A percentile compares a stretch with the other conserved stretches of the same genome.
These are phyloP conservation scores for Metroxylon sagu DNA, from an alignment of 176 grass and related monocot genomes.

Conservation along the genomic window DNA sequence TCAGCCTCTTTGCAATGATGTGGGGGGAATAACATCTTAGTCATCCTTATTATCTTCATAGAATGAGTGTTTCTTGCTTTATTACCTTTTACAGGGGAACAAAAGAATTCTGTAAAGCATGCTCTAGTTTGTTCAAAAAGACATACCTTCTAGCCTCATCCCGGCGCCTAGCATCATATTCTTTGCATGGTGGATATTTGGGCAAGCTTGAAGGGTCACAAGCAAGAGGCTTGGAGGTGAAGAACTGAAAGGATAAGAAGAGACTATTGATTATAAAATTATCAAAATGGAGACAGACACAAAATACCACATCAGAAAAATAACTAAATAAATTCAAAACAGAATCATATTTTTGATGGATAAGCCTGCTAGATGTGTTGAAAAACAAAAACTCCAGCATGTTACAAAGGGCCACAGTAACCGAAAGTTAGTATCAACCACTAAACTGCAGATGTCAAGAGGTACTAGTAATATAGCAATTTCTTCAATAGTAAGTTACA, in stretches of 20 bases:
- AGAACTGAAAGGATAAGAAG: constrained; percentile 30
- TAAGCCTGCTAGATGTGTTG: too few relatives aligned
- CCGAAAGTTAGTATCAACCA: too few relatives aligned
- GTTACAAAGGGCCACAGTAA: too few relatives aligned
- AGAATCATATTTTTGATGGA: not conserved
- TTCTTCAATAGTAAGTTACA: too few relatives aligned
- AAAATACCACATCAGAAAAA: not conserved
- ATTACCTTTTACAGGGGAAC: not conserved
- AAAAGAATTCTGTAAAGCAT: not conserved
- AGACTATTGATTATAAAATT: constrained; percentile 8
- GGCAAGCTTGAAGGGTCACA: constrained; percentile 87
- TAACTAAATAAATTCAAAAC: not conserved
- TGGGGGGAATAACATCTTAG: not conserved
- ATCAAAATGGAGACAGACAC: not conserved
- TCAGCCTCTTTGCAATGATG: not conserved
- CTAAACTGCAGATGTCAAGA: too few relatives aligned
- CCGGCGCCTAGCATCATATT: constrained; percentile 93
- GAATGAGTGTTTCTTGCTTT: too few relatives aligned
- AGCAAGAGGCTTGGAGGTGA: constrained; percentile 67
- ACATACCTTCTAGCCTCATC: constrained; percentile 80
- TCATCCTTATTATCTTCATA: constrained; percentile 6
- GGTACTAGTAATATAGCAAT: too few relatives aligned
- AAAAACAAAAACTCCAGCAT: too few relatives aligned
- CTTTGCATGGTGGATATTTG: constrained; percentile 98
- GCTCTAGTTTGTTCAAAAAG: constrained; percentile 2